Conservation (phyloP, 768 basidiomycete genomes). For the Cystofilobasidium bisporidii region DNA sequence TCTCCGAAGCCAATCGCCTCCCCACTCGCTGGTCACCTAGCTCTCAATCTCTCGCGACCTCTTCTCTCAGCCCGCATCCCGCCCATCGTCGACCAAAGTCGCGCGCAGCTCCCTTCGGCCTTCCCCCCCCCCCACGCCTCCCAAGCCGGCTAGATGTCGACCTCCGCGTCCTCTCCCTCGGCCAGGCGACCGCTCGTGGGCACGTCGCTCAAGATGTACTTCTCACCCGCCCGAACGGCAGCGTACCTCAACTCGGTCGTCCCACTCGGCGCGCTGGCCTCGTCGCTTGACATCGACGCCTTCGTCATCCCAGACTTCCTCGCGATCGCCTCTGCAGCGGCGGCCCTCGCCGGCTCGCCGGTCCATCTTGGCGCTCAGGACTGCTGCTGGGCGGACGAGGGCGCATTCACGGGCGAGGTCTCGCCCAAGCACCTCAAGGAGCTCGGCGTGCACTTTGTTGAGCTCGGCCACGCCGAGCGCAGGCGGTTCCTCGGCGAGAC, state of each 20-base stretch:
- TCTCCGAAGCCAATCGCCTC: no score
- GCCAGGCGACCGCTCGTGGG: conserved; percentile 20
- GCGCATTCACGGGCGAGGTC: conserved; percentile 29
- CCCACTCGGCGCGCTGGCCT: conserved; percentile 13
- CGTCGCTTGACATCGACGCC: conserved; percentile 11
- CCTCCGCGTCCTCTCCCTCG: no score
- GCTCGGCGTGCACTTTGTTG: conserved; percentile 25
- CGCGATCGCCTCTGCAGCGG: not conserved
- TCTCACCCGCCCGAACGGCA: conserved; percentile 1
- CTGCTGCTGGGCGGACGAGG: conserved; percentile 21
- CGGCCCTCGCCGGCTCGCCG: not conserved
- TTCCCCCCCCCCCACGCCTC: no score
- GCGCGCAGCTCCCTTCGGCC: no score
- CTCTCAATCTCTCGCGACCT: no score
- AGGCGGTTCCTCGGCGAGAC: conserved; percentile 23
- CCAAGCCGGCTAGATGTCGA: no score
- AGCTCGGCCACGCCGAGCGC: conserved; percentile 29
- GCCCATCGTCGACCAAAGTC: no score
- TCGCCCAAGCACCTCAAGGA: conserved; percentile 14
- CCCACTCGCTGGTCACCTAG: no score
- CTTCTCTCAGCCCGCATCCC: no score
- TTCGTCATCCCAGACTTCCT: conserved; percentile 30
- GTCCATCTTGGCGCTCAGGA: conserved; percentile 27
- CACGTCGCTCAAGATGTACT: conserved; percentile 22
- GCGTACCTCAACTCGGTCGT: conserved; percentile 21